Evolutionary conservation across 257 asterid species (phyloP).

Genomic region (Knoxia roxburghii): DNA sequence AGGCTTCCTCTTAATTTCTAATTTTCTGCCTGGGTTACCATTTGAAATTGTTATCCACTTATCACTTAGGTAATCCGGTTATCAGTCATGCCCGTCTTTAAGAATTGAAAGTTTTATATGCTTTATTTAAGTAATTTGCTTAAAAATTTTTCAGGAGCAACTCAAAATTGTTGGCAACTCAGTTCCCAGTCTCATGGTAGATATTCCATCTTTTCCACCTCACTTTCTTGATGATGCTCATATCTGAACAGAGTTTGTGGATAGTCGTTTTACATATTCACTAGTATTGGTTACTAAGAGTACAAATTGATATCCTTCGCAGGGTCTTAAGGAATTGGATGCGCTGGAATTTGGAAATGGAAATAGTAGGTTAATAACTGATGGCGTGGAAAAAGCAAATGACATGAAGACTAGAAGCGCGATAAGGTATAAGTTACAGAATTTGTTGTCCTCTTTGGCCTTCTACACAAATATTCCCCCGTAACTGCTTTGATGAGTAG

Average conservation of each 20-base stretch:
- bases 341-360: slow-evolving; percentile 21
- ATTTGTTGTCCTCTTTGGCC: not conserved
- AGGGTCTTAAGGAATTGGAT: slow-evolving; percentile 72
- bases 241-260: not conserved
- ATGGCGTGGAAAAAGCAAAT: slow-evolving; percentile 40
- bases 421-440: slow-evolving; percentile 32
- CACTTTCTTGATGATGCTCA: not conserved
- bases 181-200: slow-evolving; percentile 42
- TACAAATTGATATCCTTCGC: slow-evolving; percentile 4
- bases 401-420: slow-evolving; percentile 23
- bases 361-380: slow-evolving; percentile 23
- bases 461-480: not conserved
- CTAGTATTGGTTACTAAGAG: not conserved
- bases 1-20: not conserved
- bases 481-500: not conserved
- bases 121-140: not conserved
- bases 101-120: not conserved
- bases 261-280: not conserved
- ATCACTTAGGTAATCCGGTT: too few relatives aligned
- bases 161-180: slow-evolving; percentile 40
- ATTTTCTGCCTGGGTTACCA: too few relatives aligned
- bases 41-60: not conserved
- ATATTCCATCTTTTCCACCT: not conserved
- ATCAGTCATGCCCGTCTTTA: not conserved
- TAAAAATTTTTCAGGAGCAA: slow-evolving; percentile 41